Base-by-base conservation (phyloP, 1,139 yeast genomes). In the Debaryomycetaceae sp. region DNA sequence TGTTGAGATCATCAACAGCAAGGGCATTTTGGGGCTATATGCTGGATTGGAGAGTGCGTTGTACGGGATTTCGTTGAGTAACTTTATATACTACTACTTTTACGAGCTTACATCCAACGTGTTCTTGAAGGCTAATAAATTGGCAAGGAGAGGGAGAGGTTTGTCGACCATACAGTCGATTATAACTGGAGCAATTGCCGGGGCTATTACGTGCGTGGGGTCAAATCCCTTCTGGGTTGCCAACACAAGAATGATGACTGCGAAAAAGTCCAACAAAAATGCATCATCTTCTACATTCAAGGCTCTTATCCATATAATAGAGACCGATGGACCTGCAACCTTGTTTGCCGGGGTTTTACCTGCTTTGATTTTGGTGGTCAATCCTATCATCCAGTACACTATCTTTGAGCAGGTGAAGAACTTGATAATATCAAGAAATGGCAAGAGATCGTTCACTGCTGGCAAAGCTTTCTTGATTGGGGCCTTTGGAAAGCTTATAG, bases 221-320 rank as follows among this genome's bases (percentile, higher is more conserved):
- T 83, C 96, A n/a, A 91, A 91, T 63, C 98, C 98, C 29, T 82
- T 89, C 52, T 89, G 98, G 98, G 95, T 88, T 30, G 94, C 92
- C 41, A 88, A 88, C 58, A 88, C 96, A 2, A 73, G 96, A 45
- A 70, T 71, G 63, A 82, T 85, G 83, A 85, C 95, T 5, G 84
- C 70, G 31, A 64, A 67, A 48, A 65, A 67, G 46, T 58, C 63
- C 41, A 59, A 53, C 46, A 68, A 49, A 52, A 65, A 47, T 5
- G 53, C 50, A 19, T 47, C 59, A 6, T 45, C 48, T n/a, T 65
- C 70, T 24, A 77, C 88, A 3, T 54, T 83, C 39, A 65, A 62
- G 31, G 76, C 85, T 4, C 61, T 89, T 40, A 42, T 74, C 40
- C 79, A 84, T 28, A 85, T 91, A 40, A 66, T 82, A 43, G 73